These are phyloP conservation scores for Monosporascus sp. DNA, from an alignment of 2,329 filamentous ascomycete genomes.

Conservation along the genomic window DNA sequence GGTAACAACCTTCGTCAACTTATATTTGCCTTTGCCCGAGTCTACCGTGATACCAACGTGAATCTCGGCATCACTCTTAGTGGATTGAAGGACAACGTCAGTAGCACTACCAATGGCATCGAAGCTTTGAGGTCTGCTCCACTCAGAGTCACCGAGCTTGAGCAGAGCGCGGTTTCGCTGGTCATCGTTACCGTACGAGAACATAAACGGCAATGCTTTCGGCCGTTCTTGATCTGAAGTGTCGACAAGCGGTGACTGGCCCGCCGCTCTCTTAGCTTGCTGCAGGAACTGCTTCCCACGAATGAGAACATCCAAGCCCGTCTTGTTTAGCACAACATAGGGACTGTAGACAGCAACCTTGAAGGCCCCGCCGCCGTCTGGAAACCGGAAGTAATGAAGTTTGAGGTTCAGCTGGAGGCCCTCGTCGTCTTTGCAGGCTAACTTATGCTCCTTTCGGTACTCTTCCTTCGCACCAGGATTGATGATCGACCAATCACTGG, in stretches of 20 bases:
- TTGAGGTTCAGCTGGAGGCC: conserved; percentile 74
- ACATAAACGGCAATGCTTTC: conserved; percentile 91
- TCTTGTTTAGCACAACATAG: conserved; percentile 93
- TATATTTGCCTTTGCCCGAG: conserved; percentile 95
- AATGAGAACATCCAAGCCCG: conserved; percentile 80
- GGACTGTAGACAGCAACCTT: conserved; percentile 92
- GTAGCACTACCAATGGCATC: conserved; percentile 93
- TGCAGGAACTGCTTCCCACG: conserved; percentile 87
- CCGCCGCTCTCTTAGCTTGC: conserved; percentile 74
- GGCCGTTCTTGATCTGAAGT: conserved; percentile 47
- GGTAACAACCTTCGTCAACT: conserved; percentile 91
- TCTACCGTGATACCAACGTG: conserved; percentile 85
- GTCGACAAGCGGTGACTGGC: conserved; percentile 59
- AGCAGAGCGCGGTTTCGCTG: conserved; percentile 84
- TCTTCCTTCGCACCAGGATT: conserved; percentile 85
- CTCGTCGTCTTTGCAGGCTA: conserved; percentile 80
- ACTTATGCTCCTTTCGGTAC: conserved; percentile 73
- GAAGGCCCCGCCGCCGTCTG: conserved; percentile 91
- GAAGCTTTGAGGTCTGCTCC: conserved; percentile 97
- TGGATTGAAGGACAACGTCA: conserved; percentile 76
- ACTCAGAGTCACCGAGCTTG: conserved; percentile 82
- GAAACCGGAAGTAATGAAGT: conserved; percentile 85
- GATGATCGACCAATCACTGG: conserved; percentile 96
- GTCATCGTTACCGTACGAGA: conserved; percentile 84
- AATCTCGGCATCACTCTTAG: conserved; percentile 69